Base-by-base conservation (phyloP, 2,329 filamentous ascomycete genomes). In the Capronia coronata region DNA sequence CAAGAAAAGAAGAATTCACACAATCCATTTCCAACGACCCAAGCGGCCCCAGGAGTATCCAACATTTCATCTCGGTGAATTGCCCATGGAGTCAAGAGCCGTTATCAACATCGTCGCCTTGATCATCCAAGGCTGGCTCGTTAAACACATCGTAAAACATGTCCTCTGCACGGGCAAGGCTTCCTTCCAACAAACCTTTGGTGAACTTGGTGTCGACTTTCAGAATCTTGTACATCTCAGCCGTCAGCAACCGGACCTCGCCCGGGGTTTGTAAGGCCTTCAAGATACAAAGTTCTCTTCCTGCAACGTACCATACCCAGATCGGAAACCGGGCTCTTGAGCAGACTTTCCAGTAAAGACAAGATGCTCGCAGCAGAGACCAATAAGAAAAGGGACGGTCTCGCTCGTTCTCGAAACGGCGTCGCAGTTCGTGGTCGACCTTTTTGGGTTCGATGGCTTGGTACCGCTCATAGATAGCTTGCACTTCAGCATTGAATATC, bases 321-420 rank as follows among this genome's bases (percentile, higher is more conserved):
- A 10, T 11, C 13, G 44, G 46, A 22, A 52, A 48, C 1, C 14
- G 8, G 3, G 21, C 35, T 32, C 41, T 41, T 5, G n/a, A 2
- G 39, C 23, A 46, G 16, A 46, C 27, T 21, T 45, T 2, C 10
- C 55, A 45, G 51, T 73, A 70, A 1, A 64, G 56, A 22, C 62
- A 67, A 1, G 69, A 71, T 2, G 71, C 70, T 34, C 71, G 55
- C 3, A 73, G 29, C 2, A 61, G 46, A 11, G 51, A 48, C 63
- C 63, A 65, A 18, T 58, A 18, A 0, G 56, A 43, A 38, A 46
- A 32, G 37, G 25, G 50, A 10, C 56, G 55, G 6, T 57, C 55
- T 64, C 65, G 70, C 38, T 66, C 64, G 16, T 58, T 43, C 1
- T 55, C 37, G 61, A 63, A 45, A 64, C 61, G 41, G 34, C 63